These are phyloP conservation scores for Hyphodiscus hymeniophilus DNA, from an alignment of 495 filamentous ascomycete species.

Conservation along the genomic window DNA sequence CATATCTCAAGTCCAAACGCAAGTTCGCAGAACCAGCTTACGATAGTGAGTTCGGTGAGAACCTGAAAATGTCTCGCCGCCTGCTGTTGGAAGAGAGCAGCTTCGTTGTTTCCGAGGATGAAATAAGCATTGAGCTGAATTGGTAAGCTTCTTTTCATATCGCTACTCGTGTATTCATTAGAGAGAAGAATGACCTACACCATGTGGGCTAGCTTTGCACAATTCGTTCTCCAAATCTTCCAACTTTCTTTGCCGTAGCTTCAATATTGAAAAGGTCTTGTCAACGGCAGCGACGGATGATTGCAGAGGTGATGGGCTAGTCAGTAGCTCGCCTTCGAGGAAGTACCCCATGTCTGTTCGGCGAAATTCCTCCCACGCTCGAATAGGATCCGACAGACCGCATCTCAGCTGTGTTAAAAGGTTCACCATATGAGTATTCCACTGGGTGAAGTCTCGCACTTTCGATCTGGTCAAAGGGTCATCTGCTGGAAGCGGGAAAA, in stretches of 20 bases:
- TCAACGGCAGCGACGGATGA: neutral
- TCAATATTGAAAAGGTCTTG: neutral
- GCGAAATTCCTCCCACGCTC: conserved; percentile 1
- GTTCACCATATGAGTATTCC: neutral
- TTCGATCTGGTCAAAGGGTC: neutral
- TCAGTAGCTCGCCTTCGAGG: neutral
- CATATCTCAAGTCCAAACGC: neutral
- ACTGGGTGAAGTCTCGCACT: neutral
- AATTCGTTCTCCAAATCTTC: neutral
- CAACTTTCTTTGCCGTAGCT: neutral
- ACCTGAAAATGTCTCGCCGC: conserved; percentile 1
- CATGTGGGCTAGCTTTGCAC: conserved; percentile 2
- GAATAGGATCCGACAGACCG: neutral
- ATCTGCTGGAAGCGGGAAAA: neutral
- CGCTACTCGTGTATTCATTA: no score
- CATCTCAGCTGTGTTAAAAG: neutral
- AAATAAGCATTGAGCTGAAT: neutral
- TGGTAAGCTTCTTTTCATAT: conserved; percentile 1
- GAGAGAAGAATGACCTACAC: neutral
- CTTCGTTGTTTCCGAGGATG: neutral
- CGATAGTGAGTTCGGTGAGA: conserved; percentile 4
- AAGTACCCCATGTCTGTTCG: neutral
- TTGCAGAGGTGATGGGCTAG: neutral
- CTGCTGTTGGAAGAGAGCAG: neutral
- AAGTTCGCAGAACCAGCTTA: neutral